Evolutionary conservation across 768 basidiomycete species (phyloP).

Genomic region (Heimioporus sp.): DNA sequence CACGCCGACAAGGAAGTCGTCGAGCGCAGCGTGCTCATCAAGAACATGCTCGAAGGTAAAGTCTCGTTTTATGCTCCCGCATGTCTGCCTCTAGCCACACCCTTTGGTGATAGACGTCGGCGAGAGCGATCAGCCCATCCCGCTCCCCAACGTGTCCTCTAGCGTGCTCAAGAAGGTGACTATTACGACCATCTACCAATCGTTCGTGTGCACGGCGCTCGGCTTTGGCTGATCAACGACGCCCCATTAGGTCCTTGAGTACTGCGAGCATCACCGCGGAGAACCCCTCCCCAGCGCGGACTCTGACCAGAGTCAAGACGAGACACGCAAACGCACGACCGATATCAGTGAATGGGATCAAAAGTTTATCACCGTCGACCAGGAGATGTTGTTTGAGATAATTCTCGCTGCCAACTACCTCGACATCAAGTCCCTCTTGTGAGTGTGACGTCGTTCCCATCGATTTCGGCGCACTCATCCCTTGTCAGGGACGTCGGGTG

Average conservation of each 20-base stretch:
- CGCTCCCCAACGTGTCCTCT: constrained; percentile 90
- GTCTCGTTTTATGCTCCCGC: background rate
- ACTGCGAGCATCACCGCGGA: constrained; percentile 98
- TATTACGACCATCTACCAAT: constrained; percentile 1
- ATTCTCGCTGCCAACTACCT: constrained; percentile 99
- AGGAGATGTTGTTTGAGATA: constrained; percentile 99
- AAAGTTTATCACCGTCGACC: constrained; percentile 97
- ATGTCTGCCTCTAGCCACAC: background rate
- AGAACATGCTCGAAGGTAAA: constrained; percentile 98
- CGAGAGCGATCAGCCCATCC: constrained; percentile 92
- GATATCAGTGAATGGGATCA: constrained; percentile 99
- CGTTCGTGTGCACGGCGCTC: background rate
- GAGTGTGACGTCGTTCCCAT: constrained; percentile 28
- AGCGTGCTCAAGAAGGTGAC: constrained; percentile 89
- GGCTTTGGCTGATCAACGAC: constrained; percentile 1
- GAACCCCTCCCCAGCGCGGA: constrained; percentile 92
- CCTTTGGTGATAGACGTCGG: constrained; percentile 68
- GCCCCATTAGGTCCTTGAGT: constrained; percentile 85
- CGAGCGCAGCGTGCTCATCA: constrained; percentile 94
- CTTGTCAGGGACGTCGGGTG: constrained; percentile 86
- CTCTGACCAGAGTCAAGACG: constrained; percentile 79
- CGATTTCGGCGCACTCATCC: background rate
- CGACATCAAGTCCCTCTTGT: constrained; percentile 98
- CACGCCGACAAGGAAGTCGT: constrained; percentile 91
- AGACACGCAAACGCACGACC: constrained; percentile 95